Evolutionary conservation across 2,329 filamentous ascomycete genomes (phyloP).

Genomic region (Epichloe sp.): DNA sequence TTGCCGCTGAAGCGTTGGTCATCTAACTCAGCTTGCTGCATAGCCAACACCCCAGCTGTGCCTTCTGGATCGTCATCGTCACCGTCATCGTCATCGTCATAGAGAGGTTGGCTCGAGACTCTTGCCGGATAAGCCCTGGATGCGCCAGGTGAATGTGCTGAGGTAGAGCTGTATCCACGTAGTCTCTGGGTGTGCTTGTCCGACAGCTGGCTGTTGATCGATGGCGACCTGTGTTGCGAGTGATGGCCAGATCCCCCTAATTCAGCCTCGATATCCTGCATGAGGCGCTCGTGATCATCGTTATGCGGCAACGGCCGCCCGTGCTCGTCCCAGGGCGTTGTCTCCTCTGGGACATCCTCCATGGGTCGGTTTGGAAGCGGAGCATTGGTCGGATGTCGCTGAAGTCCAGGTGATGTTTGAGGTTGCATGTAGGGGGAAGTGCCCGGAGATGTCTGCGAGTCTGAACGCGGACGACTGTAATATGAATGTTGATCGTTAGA

Average conservation of each 20-base stretch:
- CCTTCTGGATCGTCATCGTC: slow-evolving; percentile 85
- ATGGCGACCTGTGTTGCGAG: slow-evolving; percentile 24
- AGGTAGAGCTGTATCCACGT: slow-evolving; percentile 35
- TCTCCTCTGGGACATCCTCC: slow-evolving; percentile 30
- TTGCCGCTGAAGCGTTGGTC: slow-evolving; percentile 35
- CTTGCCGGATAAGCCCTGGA: slow-evolving; percentile 9
- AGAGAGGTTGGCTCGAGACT: not conserved
- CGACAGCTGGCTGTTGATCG: slow-evolving; percentile 32
- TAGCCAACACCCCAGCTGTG: slow-evolving; percentile 67
- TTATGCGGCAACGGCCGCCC: slow-evolving; percentile 16
- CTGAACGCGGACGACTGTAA: slow-evolving; percentile 32
- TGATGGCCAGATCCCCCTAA: slow-evolving; percentile 25
- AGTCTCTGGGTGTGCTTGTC: slow-evolving; percentile 34
- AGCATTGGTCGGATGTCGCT: slow-evolving; percentile 46
- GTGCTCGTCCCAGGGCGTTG: slow-evolving; percentile 27
- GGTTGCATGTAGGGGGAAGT: slow-evolving; percentile 31
- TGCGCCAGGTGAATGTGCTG: slow-evolving; percentile 27
- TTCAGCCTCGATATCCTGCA: slow-evolving; percentile 45
- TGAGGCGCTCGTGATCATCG: slow-evolving; percentile 29
- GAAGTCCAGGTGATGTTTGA: slow-evolving; percentile 32
- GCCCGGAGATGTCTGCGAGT: slow-evolving; percentile 35
- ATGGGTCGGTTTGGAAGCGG: slow-evolving; percentile 42
- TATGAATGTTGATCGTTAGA: slow-evolving; percentile 32
- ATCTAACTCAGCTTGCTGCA: slow-evolving; percentile 75
- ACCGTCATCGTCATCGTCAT: slow-evolving; percentile 31